phyloP scores from a whole-genome alignment of 169 alveolate genomes.

The Babesia ovis region DNA sequence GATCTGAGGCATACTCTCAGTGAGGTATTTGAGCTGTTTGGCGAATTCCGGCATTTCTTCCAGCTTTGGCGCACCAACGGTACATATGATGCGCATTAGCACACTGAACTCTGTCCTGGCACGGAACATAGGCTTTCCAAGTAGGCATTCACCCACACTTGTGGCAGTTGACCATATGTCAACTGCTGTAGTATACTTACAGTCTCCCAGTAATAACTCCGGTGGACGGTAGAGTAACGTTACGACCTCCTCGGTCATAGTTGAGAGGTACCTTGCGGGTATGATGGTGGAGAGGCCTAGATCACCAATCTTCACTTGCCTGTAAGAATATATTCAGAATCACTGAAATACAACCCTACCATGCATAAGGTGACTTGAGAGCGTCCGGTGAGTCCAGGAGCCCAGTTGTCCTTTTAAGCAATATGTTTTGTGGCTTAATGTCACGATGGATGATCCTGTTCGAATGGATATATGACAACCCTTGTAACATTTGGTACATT shows the following conservation, averaged over 20 bases:
- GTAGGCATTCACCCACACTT: constrained; percentile 82
- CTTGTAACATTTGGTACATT: constrained; percentile 76
- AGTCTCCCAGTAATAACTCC: constrained; percentile 71
- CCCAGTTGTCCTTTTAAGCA: constrained; percentile 66
- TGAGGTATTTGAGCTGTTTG: constrained; percentile 51
- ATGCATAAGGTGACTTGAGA: constrained; percentile 45
- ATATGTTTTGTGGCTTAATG: constrained; percentile 79
- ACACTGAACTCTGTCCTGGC: constrained; percentile 87
- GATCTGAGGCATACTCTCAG: constrained; percentile 68
- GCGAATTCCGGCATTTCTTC: constrained; percentile 71
- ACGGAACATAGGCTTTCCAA: constrained; percentile 86
- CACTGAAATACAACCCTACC: constrained; percentile 12
- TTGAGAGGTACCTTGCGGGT: constrained; percentile 68
- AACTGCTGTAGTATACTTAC: constrained; percentile 69
- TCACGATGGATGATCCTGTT: constrained; percentile 77
- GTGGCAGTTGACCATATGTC: constrained; percentile 81
- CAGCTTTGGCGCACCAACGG: constrained; percentile 80
- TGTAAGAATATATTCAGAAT: background rate
- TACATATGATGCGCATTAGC: constrained; percentile 77
- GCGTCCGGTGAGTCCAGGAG: constrained; percentile 17
- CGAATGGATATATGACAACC: constrained; percentile 71
- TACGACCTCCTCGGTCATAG: constrained; percentile 78
- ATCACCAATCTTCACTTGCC: constrained; percentile 77
- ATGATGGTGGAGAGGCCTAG: constrained; percentile 74
- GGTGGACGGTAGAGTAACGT: constrained; percentile 81